Conservation (phyloP, 1,139 yeast species). For the Suhomyces terraborum region DNA sequence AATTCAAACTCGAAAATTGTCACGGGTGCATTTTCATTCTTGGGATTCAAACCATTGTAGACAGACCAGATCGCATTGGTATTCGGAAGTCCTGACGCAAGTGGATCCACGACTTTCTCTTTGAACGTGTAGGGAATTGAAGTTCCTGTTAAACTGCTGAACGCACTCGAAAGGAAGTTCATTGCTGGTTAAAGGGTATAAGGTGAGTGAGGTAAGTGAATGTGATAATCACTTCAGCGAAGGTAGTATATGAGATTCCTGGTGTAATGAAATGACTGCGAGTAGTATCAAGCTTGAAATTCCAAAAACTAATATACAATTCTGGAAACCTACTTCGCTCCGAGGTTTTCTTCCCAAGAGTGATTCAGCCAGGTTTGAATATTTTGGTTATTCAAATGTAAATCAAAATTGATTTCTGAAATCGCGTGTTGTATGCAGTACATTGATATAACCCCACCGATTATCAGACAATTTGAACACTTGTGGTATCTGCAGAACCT, state of each 20-base stretch:
- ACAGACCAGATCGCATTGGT: slow-evolving; percentile 49
- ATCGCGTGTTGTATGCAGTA: not conserved
- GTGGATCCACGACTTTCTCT: slow-evolving; percentile 38
- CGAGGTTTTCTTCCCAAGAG: not conserved
- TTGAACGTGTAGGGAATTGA: slow-evolving; percentile 60
- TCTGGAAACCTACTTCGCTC: too few relatives aligned
- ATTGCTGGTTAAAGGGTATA: slow-evolving; percentile 25
- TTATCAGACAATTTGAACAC: too few relatives aligned
- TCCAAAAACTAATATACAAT: too few relatives aligned
- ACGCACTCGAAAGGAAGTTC: slow-evolving; percentile 63
- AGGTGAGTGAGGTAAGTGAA: not conserved
- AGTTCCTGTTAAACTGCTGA: slow-evolving; percentile 54
- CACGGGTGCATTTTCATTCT: slow-evolving; percentile 38
- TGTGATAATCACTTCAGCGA: too few relatives aligned
- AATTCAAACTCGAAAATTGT: slow-evolving; percentile 68
- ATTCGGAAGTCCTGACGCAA: slow-evolving; percentile 30
- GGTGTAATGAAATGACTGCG: too few relatives aligned
- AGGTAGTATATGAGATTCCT: too few relatives aligned
- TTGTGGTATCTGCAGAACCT: too few relatives aligned
- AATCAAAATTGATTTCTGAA: slow-evolving; percentile 1
- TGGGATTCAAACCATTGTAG: slow-evolving; percentile 50
- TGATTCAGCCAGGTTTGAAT: not conserved
- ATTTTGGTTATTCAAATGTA: too few relatives aligned
- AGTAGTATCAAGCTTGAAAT: too few relatives aligned
- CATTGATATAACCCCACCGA: too few relatives aligned